A percentile compares a stretch with the other conserved stretches of the same genome.
These are phyloP conservation scores for Fusarium denticulatum DNA, from an alignment of 2,329 filamentous ascomycete genomes.

Conservation along the genomic window DNA sequence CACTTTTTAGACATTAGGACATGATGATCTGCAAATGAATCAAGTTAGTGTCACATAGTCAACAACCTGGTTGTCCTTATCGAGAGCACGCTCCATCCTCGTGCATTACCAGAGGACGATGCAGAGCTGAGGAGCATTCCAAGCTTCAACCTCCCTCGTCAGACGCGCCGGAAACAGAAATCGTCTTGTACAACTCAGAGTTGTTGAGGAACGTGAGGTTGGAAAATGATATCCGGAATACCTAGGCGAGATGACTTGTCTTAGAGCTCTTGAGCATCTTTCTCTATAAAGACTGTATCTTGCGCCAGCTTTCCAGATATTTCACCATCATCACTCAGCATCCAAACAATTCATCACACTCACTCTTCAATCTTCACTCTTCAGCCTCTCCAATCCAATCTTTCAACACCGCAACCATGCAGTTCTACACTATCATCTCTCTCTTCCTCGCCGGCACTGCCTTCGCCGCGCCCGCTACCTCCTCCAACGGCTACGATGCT, in stretches of 20 bases:
- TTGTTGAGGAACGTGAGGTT: background rate
- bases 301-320: background rate
- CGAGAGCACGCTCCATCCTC: background rate
- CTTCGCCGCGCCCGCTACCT: background rate
- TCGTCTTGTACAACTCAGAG: background rate
- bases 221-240: background rate
- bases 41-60: accelerated
- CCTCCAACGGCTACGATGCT: background rate
- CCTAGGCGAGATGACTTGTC: background rate
- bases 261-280: accelerated
- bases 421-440: background rate
- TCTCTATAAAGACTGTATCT: background rate
- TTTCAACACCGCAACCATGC: background rate
- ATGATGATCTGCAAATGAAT: background rate
- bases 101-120: background rate
- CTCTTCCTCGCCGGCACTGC: background rate
- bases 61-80: background rate
- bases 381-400: background rate
- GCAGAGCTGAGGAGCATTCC: background rate
- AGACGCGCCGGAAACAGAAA: background rate
- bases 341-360: background rate
- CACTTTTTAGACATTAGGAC: background rate
- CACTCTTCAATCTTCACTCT: background rate
- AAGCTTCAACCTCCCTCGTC: background rate
- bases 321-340: background rate